Percentiles rank a stretch among this genome's conserved stretches.
phyloP scores from a whole-genome alignment of 139 green algal genomes.

The Monoraphidium neglectum region DNA sequence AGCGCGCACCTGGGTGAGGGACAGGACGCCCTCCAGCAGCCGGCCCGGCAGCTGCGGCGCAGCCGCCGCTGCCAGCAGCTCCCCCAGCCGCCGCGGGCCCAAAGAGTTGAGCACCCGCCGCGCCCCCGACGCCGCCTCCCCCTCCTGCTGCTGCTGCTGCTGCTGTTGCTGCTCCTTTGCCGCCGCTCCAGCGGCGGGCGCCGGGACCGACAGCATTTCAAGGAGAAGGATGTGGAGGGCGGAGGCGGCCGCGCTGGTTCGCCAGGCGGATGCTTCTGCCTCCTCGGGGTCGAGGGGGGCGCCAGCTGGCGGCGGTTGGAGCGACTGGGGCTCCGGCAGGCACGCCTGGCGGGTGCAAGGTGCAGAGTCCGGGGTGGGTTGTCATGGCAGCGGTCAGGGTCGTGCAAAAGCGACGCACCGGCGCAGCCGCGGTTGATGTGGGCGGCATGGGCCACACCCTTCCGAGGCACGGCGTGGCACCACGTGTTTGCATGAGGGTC shows the following conservation, averaged over 20 bases:
- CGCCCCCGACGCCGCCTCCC: not conserved
- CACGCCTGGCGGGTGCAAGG: not conserved
- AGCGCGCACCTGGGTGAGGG: not conserved
- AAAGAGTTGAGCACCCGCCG: constrained; percentile 8
- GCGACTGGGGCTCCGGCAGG: not conserved
- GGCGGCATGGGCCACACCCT: too few relatives aligned
- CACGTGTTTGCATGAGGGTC: too few relatives aligned
- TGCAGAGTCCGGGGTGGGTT: not conserved
- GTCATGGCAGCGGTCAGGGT: not conserved
- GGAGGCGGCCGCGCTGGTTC: constrained; percentile 29
- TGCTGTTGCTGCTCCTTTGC: not conserved
- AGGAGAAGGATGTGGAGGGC: constrained; percentile 8
- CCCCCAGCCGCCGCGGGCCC: not conserved
- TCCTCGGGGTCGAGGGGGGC: not conserved
- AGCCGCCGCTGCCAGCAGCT: constrained; percentile 1
- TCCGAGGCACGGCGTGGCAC: too few relatives aligned
- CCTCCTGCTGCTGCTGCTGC: constrained; percentile 2
- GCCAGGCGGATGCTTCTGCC: constrained; percentile 14
- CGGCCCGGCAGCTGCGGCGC: not conserved
- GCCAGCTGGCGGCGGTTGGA: not conserved
- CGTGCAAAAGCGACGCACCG: too few relatives aligned
- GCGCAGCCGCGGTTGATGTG: too few relatives aligned
- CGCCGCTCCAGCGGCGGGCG: constrained; percentile 11
- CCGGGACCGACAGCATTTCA: not conserved
- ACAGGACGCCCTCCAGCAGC: constrained; percentile 9